Evolutionary conservation across 2,329 filamentous ascomycete genomes (phyloP).

Genomic region (Coniochaeta sp.): DNA sequence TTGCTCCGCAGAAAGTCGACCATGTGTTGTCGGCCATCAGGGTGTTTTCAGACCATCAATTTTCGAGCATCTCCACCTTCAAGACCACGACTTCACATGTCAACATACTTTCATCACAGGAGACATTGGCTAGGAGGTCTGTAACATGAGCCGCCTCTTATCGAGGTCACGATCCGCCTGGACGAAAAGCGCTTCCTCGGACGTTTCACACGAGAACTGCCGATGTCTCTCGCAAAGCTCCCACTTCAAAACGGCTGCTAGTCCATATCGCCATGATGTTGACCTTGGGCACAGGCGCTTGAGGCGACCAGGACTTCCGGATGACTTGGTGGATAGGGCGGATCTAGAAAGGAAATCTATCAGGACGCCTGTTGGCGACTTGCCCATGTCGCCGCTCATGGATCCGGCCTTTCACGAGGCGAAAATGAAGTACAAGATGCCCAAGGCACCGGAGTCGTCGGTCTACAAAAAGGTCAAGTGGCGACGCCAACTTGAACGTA

Average conservation of each 20-base stretch:
- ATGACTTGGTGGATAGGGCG: neutral
- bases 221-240: neutral
- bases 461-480: slow-evolving; percentile 27
- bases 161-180: neutral
- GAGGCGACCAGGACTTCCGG: neutral
- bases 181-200: neutral
- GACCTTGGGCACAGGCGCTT: neutral
- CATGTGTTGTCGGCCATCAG: neutral
- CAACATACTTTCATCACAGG: neutral
- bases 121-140: neutral
- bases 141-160: neutral
- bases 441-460: slow-evolving; percentile 24
- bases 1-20: neutral
- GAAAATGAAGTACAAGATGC: slow-evolving; percentile 30
- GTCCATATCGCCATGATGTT: neutral
- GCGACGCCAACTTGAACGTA: slow-evolving; percentile 50
- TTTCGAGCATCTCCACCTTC: neutral
- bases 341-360: slow-evolving; percentile 30
- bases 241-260: neutral
- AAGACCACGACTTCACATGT: neutral
- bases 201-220: neutral
- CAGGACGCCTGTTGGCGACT: slow-evolving; percentile 32
- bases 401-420: slow-evolving; percentile 40
- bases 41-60: neutral
- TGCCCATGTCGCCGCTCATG: slow-evolving; percentile 49